Percentiles rank a stretch among this genome's conserved stretches.
These are phyloP conservation scores for Cutaneotrichosporon mucoides DNA, from an alignment of 1,284 basidiomycete species.

Conservation along the genomic window DNA sequence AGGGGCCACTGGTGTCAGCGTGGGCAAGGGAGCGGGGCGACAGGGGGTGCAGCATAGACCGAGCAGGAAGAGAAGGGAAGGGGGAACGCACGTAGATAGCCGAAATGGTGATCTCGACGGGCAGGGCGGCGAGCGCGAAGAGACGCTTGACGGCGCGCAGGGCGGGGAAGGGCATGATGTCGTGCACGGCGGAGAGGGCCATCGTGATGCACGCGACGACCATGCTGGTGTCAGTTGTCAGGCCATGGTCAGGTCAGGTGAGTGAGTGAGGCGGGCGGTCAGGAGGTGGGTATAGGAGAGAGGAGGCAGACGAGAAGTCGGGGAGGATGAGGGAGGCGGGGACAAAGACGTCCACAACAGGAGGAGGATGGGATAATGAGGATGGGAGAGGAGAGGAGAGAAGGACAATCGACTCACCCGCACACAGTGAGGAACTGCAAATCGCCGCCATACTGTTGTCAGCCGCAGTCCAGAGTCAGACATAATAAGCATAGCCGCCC, in stretches of 20 bases:
- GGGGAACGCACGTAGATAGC: constrained; percentile 56
- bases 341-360: too few relatives aligned
- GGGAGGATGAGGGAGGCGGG: too few relatives aligned
- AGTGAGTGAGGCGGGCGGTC: too few relatives aligned
- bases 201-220: constrained; percentile 56
- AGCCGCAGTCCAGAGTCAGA: not conserved
- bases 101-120: constrained; percentile 63
- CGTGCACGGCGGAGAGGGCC: constrained; percentile 53
- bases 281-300: too few relatives aligned
- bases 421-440: constrained; percentile 62
- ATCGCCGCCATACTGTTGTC: constrained; percentile 55
- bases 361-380: too few relatives aligned
- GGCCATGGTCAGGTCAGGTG: too few relatives aligned
- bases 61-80: too few relatives aligned
- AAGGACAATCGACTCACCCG: not conserved
- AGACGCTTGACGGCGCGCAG: constrained; percentile 55
- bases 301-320: too few relatives aligned
- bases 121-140: constrained; percentile 60
- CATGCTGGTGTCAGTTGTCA: constrained; percentile 48
- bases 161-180: constrained; percentile 55
- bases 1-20: constrained; percentile 36
- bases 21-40: not conserved
- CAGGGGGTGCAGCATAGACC: too few relatives aligned
- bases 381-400: too few relatives aligned
- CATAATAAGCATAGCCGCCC: too few relatives aligned